Evolutionary conservation across 805 yeast species (phyloP), one percentile per base, ranked within the genome.

Genomic region (Tetrapisispora taiwanensis): DNA sequence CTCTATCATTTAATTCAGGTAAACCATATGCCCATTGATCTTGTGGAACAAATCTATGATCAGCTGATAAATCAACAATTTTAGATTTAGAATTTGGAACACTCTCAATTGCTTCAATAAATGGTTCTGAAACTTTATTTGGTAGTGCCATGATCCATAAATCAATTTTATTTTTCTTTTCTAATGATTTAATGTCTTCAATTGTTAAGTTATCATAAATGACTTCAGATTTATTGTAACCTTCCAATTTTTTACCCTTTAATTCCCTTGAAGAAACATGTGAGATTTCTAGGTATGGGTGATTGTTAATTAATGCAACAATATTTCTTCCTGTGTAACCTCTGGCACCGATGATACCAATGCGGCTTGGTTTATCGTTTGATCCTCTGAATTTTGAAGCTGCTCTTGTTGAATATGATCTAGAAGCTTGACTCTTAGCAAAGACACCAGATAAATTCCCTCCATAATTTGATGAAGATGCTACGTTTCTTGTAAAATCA

Each of bases 81-180:
- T 88, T 92, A 15, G 84, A 81, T 38, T 78, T 72, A 38, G 89
- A 83, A n/a, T 61, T 58, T 27, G 40, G 40, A 26, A 80, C 84
- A 18, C 79, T 71, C 52, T 80, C 85, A 54, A 84, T 84, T 22
- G 90, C 87, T 17, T 80, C 80, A 33, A 84, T 92, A 62, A 84
- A 84, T 44, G 88, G 92, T 60, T 80, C 79, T 60, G 97, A 92
- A 32, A 92, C 96, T 40, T 96, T 97, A 63, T 92, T 92, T 51
- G 99, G 99, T 57, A 92, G 74, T 1, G 98, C 98, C 98, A 94
- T 92, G 24, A 94, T 95, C 98, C 99, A 92, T 42, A 89, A 82
- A 58, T 92, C 98, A 46, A 92, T 85, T 43, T 77, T 84, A 41
- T 79, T 77, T 39, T 78, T 70, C 51, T 79, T 73, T 66, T 90